Percentiles rank a stretch among this genome's conserved stretches.
phyloP scores from a whole-genome alignment of 768 basidiomycete genomes.

The Rubroboletus pulcherrimus region DNA sequence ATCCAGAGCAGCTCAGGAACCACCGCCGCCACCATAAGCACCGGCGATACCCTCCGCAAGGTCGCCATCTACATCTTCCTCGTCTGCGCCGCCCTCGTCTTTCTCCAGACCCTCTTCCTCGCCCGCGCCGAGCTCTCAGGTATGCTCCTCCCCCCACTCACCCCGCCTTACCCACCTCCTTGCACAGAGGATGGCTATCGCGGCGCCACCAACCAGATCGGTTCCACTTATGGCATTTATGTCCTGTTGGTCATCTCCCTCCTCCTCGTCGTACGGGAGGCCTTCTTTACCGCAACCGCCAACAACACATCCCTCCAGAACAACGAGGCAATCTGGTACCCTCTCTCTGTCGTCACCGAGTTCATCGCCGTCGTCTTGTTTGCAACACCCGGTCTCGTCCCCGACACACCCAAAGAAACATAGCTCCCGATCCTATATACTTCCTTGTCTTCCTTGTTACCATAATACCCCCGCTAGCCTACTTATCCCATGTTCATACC shows the following conservation, averaged over 20 bases:
- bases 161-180: not conserved
- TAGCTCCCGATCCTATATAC: not conserved
- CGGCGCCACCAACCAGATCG: conserved; percentile 2
- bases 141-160: not conserved
- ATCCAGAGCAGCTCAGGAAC: conserved; percentile 11
- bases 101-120: conserved; percentile 17
- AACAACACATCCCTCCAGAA: conserved; percentile 14
- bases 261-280: conserved; percentile 28
- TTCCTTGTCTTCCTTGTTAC: not conserved
- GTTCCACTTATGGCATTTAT: conserved; percentile 17
- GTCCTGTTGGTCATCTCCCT: conserved; percentile 23
- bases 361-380: conserved; percentile 29
- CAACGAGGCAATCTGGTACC: conserved; percentile 32
- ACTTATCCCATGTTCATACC: conserved; percentile 2
- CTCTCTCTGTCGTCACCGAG: conserved; percentile 31
- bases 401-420: conserved; percentile 7
- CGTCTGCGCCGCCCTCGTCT: conserved; percentile 21
- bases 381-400: conserved; percentile 31
- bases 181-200: conserved; percentile 11
- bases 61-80: conserved; percentile 31
- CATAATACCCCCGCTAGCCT: conserved; percentile 6
- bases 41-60: conserved; percentile 25
- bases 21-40: not conserved
- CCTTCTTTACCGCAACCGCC: conserved; percentile 30
- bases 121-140: conserved; percentile 16